These are phyloP conservation scores for Cystobasidium sp. DNA, from an alignment of 1,284 basidiomycete species.

Conservation along the genomic window DNA sequence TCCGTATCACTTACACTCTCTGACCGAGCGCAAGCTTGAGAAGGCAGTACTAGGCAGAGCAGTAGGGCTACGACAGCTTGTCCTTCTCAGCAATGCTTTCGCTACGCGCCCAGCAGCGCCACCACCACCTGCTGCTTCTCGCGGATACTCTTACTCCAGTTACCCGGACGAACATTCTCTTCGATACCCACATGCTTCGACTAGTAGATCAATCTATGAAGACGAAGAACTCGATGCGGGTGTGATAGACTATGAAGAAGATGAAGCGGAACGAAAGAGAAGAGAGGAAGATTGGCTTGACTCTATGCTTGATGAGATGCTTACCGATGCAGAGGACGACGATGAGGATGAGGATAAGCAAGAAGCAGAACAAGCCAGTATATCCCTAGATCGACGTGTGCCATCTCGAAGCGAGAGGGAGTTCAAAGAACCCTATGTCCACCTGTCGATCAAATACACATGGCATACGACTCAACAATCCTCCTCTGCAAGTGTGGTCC, in stretches of 20 bases:
- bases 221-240: constrained; percentile 6
- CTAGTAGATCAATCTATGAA: constrained; percentile 1
- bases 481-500: background rate
- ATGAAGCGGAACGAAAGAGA: constrained; percentile 41
- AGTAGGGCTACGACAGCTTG: constrained; percentile 41
- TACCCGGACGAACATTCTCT: background rate
- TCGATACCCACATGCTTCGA: background rate
- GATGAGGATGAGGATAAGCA: constrained; percentile 24
- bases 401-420: constrained; percentile 23
- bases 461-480: background rate
- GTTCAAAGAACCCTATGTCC: constrained; percentile 33
- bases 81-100: constrained; percentile 44
- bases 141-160: background rate
- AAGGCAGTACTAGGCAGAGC: constrained; percentile 31
- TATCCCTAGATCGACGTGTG: background rate
- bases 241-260: constrained; percentile 22
- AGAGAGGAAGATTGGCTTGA: constrained; percentile 45
- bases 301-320: constrained; percentile 42
- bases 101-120: constrained; percentile 7
- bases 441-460: constrained; percentile 34
- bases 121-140: background rate
- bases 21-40: constrained; percentile 43
- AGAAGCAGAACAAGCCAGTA: background rate
- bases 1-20: constrained; percentile 5
- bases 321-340: constrained; percentile 41